Percentiles rank a stretch among this genome's conserved stretches.
These are phyloP conservation scores for Grammothele lineata DNA, from an alignment of 768 basidiomycete species.

Conservation along the genomic window DNA sequence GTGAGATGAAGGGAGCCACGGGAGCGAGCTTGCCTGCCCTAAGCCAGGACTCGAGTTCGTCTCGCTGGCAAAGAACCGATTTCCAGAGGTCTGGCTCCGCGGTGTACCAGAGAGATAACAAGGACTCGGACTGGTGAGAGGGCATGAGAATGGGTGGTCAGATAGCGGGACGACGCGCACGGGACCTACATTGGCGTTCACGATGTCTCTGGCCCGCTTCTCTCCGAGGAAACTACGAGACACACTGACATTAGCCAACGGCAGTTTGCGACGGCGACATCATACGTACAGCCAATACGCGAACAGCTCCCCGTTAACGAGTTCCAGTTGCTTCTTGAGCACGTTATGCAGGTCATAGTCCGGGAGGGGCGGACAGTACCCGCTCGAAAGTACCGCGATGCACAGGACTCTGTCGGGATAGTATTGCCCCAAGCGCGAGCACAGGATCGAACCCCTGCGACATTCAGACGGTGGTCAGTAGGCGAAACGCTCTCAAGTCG, in stretches of 20 bases:
- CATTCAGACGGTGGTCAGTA: neutral
- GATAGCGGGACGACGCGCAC: neutral
- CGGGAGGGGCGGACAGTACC: constrained; percentile 28
- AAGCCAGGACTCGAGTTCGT: constrained; percentile 30
- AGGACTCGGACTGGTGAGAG: constrained; percentile 33
- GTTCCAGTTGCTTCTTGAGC: constrained; percentile 23
- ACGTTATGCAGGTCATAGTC: constrained; percentile 25
- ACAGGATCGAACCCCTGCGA: constrained; percentile 32
- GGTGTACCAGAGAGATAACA: constrained; percentile 32
- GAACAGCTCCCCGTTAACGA: constrained; percentile 33
- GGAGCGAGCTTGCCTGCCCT: constrained; percentile 25
- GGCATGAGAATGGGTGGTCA: constrained; percentile 8
- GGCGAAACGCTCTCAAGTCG: neutral
- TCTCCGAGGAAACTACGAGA: constrained; percentile 24
- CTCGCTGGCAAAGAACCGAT: constrained; percentile 31
- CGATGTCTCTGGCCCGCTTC: constrained; percentile 28
- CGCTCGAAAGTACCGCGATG: constrained; percentile 33
- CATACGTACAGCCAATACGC: constrained; percentile 37
- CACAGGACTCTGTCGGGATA: constrained; percentile 38
- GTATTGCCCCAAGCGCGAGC: constrained; percentile 34
- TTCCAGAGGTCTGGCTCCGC: constrained; percentile 32
- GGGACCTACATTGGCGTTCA: constrained; percentile 34
- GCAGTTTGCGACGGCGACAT: no score
- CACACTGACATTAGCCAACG: no score
- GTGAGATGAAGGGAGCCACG: constrained; percentile 28